Conservation (phyloP, 2,329 filamentous ascomycete genomes). For the Ophiognomonia clavigignenti-juglandacearum region DNA sequence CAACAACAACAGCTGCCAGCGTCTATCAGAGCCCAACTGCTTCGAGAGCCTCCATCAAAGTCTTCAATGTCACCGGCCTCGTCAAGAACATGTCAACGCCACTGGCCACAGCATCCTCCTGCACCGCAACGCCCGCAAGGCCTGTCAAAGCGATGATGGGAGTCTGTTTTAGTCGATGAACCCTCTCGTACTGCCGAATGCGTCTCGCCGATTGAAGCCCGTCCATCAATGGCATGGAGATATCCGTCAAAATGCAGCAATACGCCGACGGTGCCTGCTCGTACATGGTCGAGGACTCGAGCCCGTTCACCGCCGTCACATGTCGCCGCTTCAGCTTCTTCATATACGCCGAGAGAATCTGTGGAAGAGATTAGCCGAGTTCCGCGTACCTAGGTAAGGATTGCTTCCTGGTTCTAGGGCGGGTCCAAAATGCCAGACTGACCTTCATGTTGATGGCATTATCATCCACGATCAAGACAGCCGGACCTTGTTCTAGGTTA, state of each 20-base stretch:
- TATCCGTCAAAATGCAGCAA: conserved; percentile 38
- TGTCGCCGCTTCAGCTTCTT: conserved; percentile 27
- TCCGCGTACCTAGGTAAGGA: not conserved
- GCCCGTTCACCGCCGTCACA: conserved; percentile 28
- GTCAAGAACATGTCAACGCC: conserved; percentile 52
- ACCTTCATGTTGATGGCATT: conserved; percentile 34
- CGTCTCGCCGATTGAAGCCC: conserved; percentile 43
- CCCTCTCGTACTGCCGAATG: conserved; percentile 45
- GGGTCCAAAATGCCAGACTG: too few relatives aligned
- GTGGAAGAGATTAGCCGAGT: not conserved
- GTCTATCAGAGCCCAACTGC: conserved; percentile 3
- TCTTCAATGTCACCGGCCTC: conserved; percentile 44
- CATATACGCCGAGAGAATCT: conserved; percentile 29
- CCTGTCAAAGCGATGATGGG: conserved; percentile 50
- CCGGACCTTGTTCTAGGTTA: not conserved
- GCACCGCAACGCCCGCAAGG: conserved; percentile 41
- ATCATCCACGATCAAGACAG: conserved; percentile 35
- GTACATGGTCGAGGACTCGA: conserved; percentile 29
- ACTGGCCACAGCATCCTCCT: conserved; percentile 47
- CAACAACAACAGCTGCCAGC: too few relatives aligned
- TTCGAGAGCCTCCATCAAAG: conserved; percentile 9
- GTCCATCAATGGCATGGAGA: conserved; percentile 55
- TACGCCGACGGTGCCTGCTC: conserved; percentile 20
- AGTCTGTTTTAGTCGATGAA: conserved; percentile 33
- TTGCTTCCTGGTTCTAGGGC: too few relatives aligned